phyloP scores from a whole-genome alignment of 805 yeast species.

The Saturnispora serradocipensis region DNA sequence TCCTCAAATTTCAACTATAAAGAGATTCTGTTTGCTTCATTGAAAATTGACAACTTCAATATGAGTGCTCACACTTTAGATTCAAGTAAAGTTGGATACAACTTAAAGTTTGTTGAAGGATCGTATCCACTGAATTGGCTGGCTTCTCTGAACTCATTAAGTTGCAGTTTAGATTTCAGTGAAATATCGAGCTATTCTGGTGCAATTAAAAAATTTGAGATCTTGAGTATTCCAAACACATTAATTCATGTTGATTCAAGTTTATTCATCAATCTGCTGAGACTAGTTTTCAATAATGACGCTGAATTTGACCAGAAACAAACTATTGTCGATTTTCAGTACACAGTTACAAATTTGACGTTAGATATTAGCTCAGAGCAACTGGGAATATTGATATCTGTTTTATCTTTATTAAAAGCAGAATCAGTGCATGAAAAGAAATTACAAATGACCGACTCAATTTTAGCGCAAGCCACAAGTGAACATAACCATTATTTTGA shows the following conservation, averaged over 20 bases:
- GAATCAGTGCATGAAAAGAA: neutral
- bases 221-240: constrained; percentile 25
- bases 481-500: neutral
- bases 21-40: constrained; percentile 13
- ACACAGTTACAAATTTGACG: constrained; percentile 35
- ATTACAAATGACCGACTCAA: neutral
- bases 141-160: constrained; percentile 30
- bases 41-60: constrained; percentile 14
- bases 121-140: constrained; percentile 37
- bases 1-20: constrained; percentile 1
- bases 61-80: constrained; percentile 14
- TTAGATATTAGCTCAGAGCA: constrained; percentile 36
- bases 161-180: constrained; percentile 20
- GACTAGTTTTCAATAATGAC: constrained; percentile 12
- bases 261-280: constrained; percentile 13
- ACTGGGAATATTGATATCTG: constrained; percentile 26
- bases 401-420: neutral
- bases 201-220: constrained; percentile 19
- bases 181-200: constrained; percentile 12
- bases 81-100: constrained; percentile 34
- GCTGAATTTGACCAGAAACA: constrained; percentile 17
- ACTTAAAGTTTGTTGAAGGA: constrained; percentile 30
- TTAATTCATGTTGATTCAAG: constrained; percentile 15
- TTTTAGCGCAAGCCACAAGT: neutral
- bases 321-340: constrained; percentile 29